Conservation (phyloP, 2,329 filamentous ascomycete species). For the Aureobasidium melanogenum region DNA sequence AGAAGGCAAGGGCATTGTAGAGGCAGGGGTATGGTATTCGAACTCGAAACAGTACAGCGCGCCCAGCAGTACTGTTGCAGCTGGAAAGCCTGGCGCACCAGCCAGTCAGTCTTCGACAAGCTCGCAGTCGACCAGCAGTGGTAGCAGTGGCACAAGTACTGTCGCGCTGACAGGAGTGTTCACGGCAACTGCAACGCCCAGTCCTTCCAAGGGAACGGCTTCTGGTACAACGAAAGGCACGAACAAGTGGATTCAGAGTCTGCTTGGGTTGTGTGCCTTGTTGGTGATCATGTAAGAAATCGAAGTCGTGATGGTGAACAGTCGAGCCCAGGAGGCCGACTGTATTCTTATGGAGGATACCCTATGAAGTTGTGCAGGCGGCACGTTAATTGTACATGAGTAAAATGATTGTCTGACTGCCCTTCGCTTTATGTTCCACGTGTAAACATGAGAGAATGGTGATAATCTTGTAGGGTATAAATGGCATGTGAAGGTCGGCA, state of each 20-base stretch:
- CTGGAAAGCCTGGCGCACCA: slow-evolving; percentile 25
- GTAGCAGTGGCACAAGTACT: background rate
- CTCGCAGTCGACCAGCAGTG: background rate
- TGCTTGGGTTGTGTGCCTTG: background rate
- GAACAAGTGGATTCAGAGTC: slow-evolving; percentile 4
- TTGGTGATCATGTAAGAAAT: background rate
- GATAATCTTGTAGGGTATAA: background rate
- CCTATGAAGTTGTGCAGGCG: background rate
- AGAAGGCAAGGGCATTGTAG: slow-evolving; percentile 45
- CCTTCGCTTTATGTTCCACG: too few relatives aligned
- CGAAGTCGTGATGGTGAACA: background rate
- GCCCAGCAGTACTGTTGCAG: slow-evolving; percentile 25
- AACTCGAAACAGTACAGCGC: slow-evolving; percentile 28
- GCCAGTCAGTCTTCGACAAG: slow-evolving; percentile 16
- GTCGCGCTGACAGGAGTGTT: slow-evolving; percentile 27
- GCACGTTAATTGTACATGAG: background rate
- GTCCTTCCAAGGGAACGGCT: background rate
- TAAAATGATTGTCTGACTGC: too few relatives aligned
- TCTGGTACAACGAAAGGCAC: background rate
- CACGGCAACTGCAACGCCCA: slow-evolving; percentile 29
- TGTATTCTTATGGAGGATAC: background rate
- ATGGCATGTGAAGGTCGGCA: background rate
- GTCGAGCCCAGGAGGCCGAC: background rate
- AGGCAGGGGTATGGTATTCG: slow-evolving; percentile 50
- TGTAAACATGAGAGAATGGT: background rate